Percentiles rank a stretch among this genome's conserved stretches.
Evolutionary conservation across 108 stramenopile species (phyloP).

Genomic region (Licmophora abbreviata): DNA sequence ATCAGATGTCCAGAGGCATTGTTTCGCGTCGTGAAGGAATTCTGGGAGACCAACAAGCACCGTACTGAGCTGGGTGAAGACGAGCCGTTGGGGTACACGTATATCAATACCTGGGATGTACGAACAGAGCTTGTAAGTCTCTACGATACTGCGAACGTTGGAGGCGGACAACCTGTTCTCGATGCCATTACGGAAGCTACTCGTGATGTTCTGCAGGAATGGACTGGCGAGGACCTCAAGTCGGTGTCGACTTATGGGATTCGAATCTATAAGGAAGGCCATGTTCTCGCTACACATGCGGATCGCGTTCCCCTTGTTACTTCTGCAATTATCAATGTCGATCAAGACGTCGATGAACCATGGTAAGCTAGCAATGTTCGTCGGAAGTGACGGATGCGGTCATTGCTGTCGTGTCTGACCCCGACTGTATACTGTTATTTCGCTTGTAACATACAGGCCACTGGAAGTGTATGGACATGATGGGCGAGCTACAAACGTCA

Average conservation of each 20-base stretch:
- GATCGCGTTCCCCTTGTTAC: conserved; percentile 83
- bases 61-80: conserved; percentile 3
- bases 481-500: conserved; percentile 80
- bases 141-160: conserved; percentile 45
- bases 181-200: conserved; percentile 67
- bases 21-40: conserved; percentile 43
- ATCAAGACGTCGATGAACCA: conserved; percentile 69
- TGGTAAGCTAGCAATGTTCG: conserved; percentile 44
- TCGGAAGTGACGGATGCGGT: too few species aligned
- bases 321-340: conserved; percentile 84
- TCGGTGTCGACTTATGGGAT: conserved; percentile 78
- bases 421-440: too few species aligned
- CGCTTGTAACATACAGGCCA: too few species aligned
- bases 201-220: conserved; percentile 59
- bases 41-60: conserved; percentile 66
- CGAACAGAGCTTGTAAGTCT: conserved; percentile 65
- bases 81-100: conserved; percentile 61
- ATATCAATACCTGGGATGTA: conserved; percentile 69
- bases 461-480: conserved; percentile 81
- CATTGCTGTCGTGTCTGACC: too few species aligned
- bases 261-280: conserved; percentile 56
- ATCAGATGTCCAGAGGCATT: conserved; percentile 47
- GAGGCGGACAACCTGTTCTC: conserved; percentile 58
- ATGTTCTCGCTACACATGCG: conserved; percentile 73
- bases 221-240: conserved; percentile 81